These are phyloP conservation scores for Talaromyces sp. DNA, from an alignment of 2,329 filamentous ascomycete genomes.

Conservation along the genomic window DNA sequence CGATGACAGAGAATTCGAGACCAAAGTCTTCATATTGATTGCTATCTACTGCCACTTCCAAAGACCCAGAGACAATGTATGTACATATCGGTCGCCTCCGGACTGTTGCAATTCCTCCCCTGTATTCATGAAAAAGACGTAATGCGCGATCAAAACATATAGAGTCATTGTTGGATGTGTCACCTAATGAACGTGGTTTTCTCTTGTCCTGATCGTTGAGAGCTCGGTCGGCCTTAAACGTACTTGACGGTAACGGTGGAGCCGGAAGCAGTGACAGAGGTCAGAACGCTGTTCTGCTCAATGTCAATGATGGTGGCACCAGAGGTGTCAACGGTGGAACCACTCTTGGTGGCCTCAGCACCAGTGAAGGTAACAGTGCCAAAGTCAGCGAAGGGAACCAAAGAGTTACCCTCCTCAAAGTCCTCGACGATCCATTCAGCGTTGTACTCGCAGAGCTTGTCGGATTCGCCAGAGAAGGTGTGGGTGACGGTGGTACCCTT, in stretches of 20 bases:
- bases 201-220: neutral
- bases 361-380: slow-evolving; percentile 43
- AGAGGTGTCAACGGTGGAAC: slow-evolving; percentile 18
- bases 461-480: slow-evolving; percentile 39
- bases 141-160: neutral
- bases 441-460: slow-evolving; percentile 52
- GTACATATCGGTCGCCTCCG: neutral
- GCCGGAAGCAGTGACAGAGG: slow-evolving; percentile 17
- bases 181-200: no score
- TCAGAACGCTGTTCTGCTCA: slow-evolving; percentile 35
- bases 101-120: neutral
- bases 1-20: neutral
- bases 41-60: neutral
- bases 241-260: slow-evolving; percentile 15
- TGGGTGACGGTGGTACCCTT: slow-evolving; percentile 53
- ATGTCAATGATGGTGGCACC: slow-evolving; percentile 42
- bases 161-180: neutral
- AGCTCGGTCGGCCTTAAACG: neutral
- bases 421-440: slow-evolving; percentile 64
- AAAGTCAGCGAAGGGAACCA: slow-evolving; percentile 49
- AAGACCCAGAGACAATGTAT: neutral
- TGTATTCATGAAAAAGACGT: neutral
- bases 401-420: slow-evolving; percentile 37
- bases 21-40: neutral
- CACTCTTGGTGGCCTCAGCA: slow-evolving; percentile 24